Percentiles rank a stretch among this genome's conserved stretches.
Conservation (phyloP, 1,284 basidiomycete species). For the Amylostereum areolatum region DNA sequence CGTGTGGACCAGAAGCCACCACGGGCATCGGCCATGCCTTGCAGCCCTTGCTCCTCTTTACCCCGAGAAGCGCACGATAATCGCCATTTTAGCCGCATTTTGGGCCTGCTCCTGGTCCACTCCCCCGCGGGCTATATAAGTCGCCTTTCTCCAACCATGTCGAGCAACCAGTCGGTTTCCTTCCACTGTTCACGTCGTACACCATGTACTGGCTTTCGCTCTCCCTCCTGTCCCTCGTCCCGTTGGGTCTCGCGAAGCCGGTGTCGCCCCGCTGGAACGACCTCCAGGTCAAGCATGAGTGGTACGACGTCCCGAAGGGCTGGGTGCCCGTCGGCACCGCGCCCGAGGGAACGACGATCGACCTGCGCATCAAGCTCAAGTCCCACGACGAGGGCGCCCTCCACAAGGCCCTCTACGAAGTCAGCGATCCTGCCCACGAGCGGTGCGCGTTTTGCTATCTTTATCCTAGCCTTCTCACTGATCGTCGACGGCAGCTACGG, state of each 20-base stretch:
- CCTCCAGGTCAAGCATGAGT: conserved; percentile 49
- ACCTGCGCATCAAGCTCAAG: conserved; percentile 51
- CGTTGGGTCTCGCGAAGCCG: too few species aligned
- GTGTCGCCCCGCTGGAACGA: conserved; percentile 42
- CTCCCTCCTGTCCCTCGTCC: neutral
- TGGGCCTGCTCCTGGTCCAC: too few species aligned
- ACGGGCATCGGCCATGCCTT: too few species aligned
- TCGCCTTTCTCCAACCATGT: too few species aligned
- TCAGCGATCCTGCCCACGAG: conserved; percentile 52
- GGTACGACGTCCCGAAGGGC: conserved; percentile 46
- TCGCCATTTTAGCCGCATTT: too few species aligned
- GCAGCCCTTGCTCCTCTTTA: too few species aligned
- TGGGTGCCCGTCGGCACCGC: conserved; percentile 45
- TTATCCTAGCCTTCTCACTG: neutral
- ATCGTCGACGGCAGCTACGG: conserved; percentile 33
- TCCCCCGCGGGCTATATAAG: too few species aligned
- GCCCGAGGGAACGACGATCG: conserved; percentile 39
- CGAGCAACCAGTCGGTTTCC: too few species aligned
- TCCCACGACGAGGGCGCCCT: conserved; percentile 46
- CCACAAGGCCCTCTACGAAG: conserved; percentile 46
- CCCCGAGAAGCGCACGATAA: too few species aligned
- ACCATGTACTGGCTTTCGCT: too few species aligned
- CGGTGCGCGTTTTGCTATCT: conserved; percentile 26
- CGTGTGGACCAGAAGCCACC: too few species aligned
- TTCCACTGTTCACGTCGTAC: too few species aligned